Base-by-base conservation (phyloP, 2,329 filamentous ascomycete species). In the Ophiosphaerella narmari region DNA sequence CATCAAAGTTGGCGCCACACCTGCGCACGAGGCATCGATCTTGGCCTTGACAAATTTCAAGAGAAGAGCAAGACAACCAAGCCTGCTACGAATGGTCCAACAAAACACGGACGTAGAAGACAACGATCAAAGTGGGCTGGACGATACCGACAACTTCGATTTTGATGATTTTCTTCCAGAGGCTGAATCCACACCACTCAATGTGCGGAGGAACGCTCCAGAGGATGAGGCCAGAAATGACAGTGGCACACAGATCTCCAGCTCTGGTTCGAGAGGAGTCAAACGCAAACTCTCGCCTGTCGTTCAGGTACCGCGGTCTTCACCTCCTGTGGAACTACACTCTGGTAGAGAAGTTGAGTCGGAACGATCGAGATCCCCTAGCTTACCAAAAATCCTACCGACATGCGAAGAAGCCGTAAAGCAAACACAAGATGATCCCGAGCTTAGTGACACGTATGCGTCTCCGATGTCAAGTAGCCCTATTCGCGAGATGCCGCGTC, bases 121-220 rank as follows among this genome's bases (percentile, higher is more conserved):
- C 29, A 72, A 75, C 14, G 32, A 74, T 70, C 3, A 75, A 70
- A 43, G 73, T 72, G 47, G 78, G 72, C 56, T 82, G 72, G 60
- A 82, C 70, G 41, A 77, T 67, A 62, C 64, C 13, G 63, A 58
- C 39, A 63, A 68, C 18, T 59, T 70, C n/a, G 66, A 69, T 41
- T 62, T 70, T 14, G 67, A 71, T 39, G 66, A 70, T 58, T 87
- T 84, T 63, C 80, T 77, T 43, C 86, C 80, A 0, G 85, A 89
- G 48, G 85, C 84, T 24, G 86, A 88, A 72, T 87, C 86, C 13
- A 90, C 87, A 6, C 86, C 87, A 3, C 63, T 87, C 23, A 81
- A 84, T 50, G 72, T 80, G 16, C 56, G 59, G 14, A 67, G 63
- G 18, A 55, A 70, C 77, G 37, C 35, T 12, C 50, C 54, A 7